phyloP scores from a whole-genome alignment of 2,329 filamentous ascomycete species.

The Graphiopsis chlorocephala region DNA sequence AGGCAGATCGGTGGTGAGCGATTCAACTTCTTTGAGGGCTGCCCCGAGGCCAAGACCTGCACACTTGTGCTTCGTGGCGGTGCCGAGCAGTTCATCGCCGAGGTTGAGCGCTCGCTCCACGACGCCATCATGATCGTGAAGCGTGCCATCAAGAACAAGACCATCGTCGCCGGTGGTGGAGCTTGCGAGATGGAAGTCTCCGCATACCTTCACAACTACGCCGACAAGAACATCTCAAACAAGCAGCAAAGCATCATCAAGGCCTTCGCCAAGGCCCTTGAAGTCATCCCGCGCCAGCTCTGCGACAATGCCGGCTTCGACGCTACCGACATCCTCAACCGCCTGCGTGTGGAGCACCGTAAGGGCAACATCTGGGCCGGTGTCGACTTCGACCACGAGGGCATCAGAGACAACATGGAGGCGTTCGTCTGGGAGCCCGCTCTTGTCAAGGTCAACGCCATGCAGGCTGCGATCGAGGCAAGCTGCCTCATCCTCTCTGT shows the following conservation, averaged over 20 bases:
- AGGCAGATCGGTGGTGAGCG: conserved; percentile 95
- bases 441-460: conserved; percentile 93
- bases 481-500: conserved; percentile 93
- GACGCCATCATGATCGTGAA: conserved; percentile 99
- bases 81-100: conserved; percentile 98
- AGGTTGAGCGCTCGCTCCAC: conserved; percentile 95
- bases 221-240: conserved; percentile 86
- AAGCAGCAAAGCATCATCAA: conserved; percentile 99
- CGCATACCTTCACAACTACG: conserved; percentile 85
- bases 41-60: conserved; percentile 93
- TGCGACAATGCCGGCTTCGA: conserved; percentile 99
- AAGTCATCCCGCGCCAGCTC: conserved; percentile 92
- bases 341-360: conserved; percentile 91
- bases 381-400: conserved; percentile 91
- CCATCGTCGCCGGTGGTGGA: conserved; percentile 91
- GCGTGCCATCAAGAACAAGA: conserved; percentile 90
- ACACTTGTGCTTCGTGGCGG: conserved; percentile 92
- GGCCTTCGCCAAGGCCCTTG: conserved; percentile 93
- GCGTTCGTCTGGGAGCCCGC: conserved; percentile 97
- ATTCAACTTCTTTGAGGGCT: conserved; percentile 98
- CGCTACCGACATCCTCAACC: conserved; percentile 95
- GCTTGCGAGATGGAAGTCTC: conserved; percentile 96
- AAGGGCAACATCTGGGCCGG: conserved; percentile 92
- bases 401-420: conserved; percentile 90
- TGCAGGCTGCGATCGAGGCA: conserved; percentile 93